Base-by-base conservation (phyloP, 2,329 filamentous ascomycete genomes). In the Chrysosphaeria jannelii region DNA sequence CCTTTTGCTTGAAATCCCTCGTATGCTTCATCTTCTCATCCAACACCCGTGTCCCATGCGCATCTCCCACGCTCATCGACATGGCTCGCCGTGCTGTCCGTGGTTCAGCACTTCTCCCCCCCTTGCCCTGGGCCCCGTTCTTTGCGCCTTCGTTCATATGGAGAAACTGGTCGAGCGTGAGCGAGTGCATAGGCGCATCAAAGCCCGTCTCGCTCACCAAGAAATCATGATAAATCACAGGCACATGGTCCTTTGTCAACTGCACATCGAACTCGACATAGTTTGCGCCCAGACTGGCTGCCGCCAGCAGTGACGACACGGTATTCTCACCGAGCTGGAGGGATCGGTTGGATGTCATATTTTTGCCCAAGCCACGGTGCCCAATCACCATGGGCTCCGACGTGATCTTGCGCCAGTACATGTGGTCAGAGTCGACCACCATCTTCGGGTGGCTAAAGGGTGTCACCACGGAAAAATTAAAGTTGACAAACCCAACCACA, bases 161-260 rank as follows among this genome's bases (percentile, higher is more conserved):
- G 11, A 93, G 55, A 39, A 93, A 93, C 51, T 91, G 85, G 38
- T 97, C 81, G 4, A 93, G 48, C 0, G 85, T 97, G 31, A 97
- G 51, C 0, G 76, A 89, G 39, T 97, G 85, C 2, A 97, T 81
- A 0, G 85, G 85, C 0, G 85, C 85, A 38, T 97, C 85, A 25
- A 91, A 85, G 7, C 88, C 85, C 0, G 85, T 93, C 45, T 97
- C 85, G 39, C 78, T 90, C 40, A 97, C 85, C 9, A 93, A 53
- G 38, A 97, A 97, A 42, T 97, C 85, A 39, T 97, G 85, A 39
- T 97, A 97, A 36, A 97, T 90, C 32, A 97, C 81, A 0, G 85
- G 85, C 2, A 97, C 78, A 36, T 88, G 78, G 39, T 97, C 85
- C 39, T 97, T 97, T n/a, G 85, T 97, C 19, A 97, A 51, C 40